phyloP scores from a whole-genome alignment of 2,329 filamentous ascomycete species.

The Aspergillus texensis region DNA sequence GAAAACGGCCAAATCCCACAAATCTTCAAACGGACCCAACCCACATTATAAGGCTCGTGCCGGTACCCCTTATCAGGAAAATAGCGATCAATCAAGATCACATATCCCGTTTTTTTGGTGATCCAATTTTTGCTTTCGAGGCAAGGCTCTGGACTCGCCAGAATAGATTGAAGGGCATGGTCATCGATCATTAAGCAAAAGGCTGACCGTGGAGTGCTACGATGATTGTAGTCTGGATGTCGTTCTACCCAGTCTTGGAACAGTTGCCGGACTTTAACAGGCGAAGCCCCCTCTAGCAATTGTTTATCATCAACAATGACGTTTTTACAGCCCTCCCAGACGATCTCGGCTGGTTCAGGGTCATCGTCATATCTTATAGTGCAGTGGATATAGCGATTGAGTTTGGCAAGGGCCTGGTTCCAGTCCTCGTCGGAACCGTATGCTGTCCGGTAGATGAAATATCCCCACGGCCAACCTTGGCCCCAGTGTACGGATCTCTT shows the following conservation, averaged over 20 bases:
- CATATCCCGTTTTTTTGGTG: background rate
- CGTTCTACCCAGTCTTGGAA: background rate
- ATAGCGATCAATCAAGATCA: background rate
- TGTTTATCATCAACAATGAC: background rate
- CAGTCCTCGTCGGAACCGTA: background rate
- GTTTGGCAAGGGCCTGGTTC: background rate
- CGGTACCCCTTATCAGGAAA: background rate
- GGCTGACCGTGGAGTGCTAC: background rate
- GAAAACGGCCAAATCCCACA: background rate
- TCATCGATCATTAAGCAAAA: background rate
- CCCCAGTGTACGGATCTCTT: background rate
- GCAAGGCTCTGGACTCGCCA: background rate
- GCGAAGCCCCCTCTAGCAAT: background rate
- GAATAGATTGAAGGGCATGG: background rate
- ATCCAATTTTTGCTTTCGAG: background rate
- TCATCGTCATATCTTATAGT: background rate
- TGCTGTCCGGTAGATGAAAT: background rate
- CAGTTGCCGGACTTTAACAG: background rate
- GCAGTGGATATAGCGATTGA: background rate
- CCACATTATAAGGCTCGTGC: background rate
- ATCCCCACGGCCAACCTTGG: background rate
- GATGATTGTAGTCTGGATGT: background rate
- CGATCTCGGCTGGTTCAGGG: background rate
- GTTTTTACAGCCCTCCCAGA: background rate
- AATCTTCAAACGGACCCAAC: background rate